These are phyloP conservation scores for Cubamyces lactineus DNA, from an alignment of 768 basidiomycete genomes.

Conservation along the genomic window DNA sequence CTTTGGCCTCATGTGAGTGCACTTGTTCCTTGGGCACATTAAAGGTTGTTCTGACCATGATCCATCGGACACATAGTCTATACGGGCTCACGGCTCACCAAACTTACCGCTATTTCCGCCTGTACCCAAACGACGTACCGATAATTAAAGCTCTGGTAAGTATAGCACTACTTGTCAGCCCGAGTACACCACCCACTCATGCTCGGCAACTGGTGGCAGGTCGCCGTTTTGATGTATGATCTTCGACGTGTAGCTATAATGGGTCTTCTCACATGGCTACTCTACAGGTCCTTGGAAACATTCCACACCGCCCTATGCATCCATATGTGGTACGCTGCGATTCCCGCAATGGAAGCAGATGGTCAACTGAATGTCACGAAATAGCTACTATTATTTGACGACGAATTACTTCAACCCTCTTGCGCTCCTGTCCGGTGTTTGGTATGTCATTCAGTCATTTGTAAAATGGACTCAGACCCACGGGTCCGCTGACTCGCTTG, in stretches of 20 bases:
- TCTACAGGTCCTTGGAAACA: neutral
- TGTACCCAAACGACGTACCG: conserved; percentile 5
- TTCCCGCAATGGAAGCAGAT: neutral
- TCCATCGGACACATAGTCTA: neutral
- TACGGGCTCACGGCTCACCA: conserved; percentile 11
- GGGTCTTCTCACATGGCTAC: neutral
- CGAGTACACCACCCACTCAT: neutral
- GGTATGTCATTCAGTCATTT: neutral
- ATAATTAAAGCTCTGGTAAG: neutral
- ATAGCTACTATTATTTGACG: conserved; percentile 10
- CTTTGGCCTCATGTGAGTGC: neutral
- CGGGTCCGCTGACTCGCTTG: neutral
- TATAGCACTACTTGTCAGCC: neutral
- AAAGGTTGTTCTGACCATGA: too few relatives aligned
- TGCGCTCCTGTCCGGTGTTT: neutral
- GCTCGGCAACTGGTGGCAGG: neutral
- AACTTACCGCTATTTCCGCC: conserved; percentile 11
- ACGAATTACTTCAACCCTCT: conserved; percentile 12
- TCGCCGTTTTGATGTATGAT: neutral
- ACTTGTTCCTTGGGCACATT: too few relatives aligned
- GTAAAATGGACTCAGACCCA: too few relatives aligned
- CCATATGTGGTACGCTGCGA: neutral
- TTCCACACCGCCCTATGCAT: conserved; percentile 6
- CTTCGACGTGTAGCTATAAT: neutral
- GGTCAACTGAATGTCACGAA: neutral